Evolutionary conservation across 495 filamentous ascomycete genomes (phyloP).

Genomic region (Entonaema liquescens): DNA sequence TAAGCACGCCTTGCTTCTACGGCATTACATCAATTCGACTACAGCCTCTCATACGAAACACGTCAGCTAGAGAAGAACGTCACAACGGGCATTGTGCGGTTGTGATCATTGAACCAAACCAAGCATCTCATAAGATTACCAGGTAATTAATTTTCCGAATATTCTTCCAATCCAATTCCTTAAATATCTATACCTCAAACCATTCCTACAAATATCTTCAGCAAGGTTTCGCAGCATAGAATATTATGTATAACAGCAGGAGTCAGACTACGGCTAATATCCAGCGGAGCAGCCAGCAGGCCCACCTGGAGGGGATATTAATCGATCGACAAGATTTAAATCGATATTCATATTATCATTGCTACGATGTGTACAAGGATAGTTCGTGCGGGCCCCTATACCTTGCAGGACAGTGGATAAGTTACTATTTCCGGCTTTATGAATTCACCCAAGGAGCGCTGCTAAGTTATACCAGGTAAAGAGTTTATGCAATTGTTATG

Average conservation of each 20-base stretch:
- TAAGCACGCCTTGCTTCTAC: conserved; percentile 32
- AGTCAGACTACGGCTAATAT: conserved; percentile 23
- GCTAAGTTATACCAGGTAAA: background rate
- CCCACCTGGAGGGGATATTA: background rate
- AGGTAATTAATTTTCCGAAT: background rate
- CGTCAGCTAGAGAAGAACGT: conserved; percentile 14
- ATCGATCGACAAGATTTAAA: conserved; percentile 14
- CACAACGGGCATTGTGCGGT: background rate
- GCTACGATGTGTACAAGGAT: background rate
- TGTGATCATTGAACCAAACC: background rate
- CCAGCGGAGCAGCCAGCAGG: background rate
- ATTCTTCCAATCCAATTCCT: background rate
- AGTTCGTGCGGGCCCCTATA: conserved; percentile 1
- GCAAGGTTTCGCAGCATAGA: background rate
- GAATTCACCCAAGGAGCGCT: conserved; percentile 21
- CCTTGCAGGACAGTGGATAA: background rate
- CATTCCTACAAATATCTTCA: background rate
- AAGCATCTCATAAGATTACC: background rate
- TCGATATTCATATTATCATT: background rate
- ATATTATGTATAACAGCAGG: background rate
- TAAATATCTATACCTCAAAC: background rate
- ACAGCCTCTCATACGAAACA: conserved; percentile 4
- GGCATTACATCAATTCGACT: conserved; percentile 22
- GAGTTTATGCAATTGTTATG: background rate
- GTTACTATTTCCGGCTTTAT: background rate